A percentile compares a stretch with the other conserved stretches of the same genome.
Evolutionary conservation across 371 early-diverging fungal genomes (phyloP).

Genomic region (Blastocladiella emersonii): DNA sequence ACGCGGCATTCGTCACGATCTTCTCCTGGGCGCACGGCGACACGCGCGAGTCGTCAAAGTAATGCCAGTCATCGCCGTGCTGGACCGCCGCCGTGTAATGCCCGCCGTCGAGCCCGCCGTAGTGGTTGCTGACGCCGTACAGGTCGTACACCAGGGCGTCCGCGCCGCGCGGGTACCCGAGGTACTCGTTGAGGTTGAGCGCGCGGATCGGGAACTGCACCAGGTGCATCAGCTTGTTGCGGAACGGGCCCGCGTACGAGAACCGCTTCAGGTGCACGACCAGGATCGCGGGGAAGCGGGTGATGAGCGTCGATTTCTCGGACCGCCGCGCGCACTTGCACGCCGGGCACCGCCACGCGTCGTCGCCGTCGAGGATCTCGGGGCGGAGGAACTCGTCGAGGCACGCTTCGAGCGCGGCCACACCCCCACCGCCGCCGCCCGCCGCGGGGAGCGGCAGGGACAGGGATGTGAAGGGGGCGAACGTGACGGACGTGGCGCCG

Average conservation of each 20-base stretch:
- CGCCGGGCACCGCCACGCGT: conserved; percentile 81
- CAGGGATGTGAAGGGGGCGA: conserved; percentile 81
- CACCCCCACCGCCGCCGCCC: conserved; percentile 3
- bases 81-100: conserved; percentile 86
- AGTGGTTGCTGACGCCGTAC: conserved; percentile 79
- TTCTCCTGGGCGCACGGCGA: conserved; percentile 9
- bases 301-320: conserved; percentile 59
- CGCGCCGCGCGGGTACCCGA: not conserved
- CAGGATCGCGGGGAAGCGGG: conserved; percentile 71
- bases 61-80: conserved; percentile 64
- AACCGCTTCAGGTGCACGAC: conserved; percentile 88
- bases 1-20: conserved; percentile 54
- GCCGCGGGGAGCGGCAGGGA: conserved; percentile 72
- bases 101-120: conserved; percentile 83
- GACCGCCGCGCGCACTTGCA: conserved; percentile 62
- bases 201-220: conserved; percentile 67
- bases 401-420: conserved; percentile 58
- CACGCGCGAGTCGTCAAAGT: conserved; percentile 80
- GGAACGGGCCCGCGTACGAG: conserved; percentile 80
- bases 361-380: conserved; percentile 73
- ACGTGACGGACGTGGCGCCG: conserved; percentile 71
- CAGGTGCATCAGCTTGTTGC: conserved; percentile 75
- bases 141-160: conserved; percentile 58
- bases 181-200: conserved; percentile 19
- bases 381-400: conserved; percentile 66